Percentiles rank a stretch among this genome's conserved stretches.
Conservation (phyloP, 345 rosid genomes). For the Populus nigra region DNA sequence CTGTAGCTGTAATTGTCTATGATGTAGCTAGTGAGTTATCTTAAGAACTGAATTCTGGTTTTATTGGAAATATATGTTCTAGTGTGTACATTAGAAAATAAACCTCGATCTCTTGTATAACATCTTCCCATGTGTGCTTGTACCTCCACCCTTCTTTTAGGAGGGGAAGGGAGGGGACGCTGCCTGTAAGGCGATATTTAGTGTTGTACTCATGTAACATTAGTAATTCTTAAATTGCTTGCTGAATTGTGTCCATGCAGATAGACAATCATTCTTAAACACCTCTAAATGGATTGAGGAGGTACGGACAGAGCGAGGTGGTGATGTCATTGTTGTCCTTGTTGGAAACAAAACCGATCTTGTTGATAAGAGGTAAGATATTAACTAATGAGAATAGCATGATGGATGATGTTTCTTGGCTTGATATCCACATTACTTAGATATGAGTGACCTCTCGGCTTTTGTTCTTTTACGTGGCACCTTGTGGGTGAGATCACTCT, state of each 20-base stretch:
- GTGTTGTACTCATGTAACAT: background rate
- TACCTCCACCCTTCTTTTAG: too few relatives aligned
- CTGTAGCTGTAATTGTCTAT: conserved; percentile 90
- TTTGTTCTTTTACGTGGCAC: too few relatives aligned
- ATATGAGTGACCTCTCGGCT: too few relatives aligned
- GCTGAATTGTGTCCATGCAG: conserved; percentile 35
- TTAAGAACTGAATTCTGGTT: background rate
- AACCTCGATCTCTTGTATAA: background rate
- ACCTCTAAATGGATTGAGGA: conserved; percentile 93
- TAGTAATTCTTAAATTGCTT: background rate
- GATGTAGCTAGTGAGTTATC: conserved; percentile 82
- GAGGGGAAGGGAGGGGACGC: too few relatives aligned
- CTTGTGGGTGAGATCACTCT: too few relatives aligned
- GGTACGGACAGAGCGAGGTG: conserved; percentile 82
- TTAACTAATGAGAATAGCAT: background rate
- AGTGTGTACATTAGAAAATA: background rate
- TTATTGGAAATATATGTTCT: background rate
- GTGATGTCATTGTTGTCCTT: conserved; percentile 83
- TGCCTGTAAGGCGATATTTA: background rate
- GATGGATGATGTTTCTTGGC: background rate
- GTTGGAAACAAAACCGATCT: conserved; percentile 93
- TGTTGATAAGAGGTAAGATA: conserved; percentile 29
- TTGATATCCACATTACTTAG: too few relatives aligned
- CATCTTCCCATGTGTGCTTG: too few relatives aligned
- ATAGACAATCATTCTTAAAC: conserved; percentile 84